Evolutionary conservation across 345 rosid species (phyloP).

Genomic region (Syzygium grande): DNA sequence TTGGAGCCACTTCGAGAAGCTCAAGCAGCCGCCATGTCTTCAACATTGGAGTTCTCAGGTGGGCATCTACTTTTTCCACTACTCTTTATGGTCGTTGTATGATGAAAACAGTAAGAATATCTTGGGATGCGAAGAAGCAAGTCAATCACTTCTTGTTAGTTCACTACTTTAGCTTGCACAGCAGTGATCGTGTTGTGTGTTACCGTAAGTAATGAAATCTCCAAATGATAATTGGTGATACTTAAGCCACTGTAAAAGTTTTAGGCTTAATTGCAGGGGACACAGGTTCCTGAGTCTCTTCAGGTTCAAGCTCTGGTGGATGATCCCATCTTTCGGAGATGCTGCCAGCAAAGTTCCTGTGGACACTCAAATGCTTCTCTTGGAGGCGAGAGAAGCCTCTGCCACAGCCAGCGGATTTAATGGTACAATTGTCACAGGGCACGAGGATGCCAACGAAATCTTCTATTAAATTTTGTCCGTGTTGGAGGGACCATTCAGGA

Average conservation of each 20-base stretch:
- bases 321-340: slow-evolving; percentile 51
- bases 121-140: neutral
- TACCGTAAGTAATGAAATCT: neutral
- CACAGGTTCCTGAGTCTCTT: slow-evolving; percentile 44
- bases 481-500: slow-evolving; percentile 43
- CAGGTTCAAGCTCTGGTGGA: slow-evolving; percentile 62
- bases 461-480: slow-evolving; percentile 46
- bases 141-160: neutral
- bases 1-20: neutral
- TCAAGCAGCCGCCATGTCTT: neutral
- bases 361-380: slow-evolving; percentile 55
- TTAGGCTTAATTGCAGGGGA: slow-evolving; percentile 16
- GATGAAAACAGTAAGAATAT: neutral
- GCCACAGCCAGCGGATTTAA: neutral
- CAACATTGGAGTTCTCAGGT: neutral
- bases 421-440: neutral
- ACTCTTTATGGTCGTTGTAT: neutral
- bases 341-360: slow-evolving; percentile 36
- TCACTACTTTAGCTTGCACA: neutral
- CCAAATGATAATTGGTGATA: neutral
- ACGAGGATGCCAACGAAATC: neutral
- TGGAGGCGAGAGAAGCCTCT: slow-evolving; percentile 40
- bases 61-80: neutral
- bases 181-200: neutral
- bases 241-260: neutral